Evolutionary conservation across 306 rosid species (phyloP).

Genomic region (Prunus mira): DNA sequence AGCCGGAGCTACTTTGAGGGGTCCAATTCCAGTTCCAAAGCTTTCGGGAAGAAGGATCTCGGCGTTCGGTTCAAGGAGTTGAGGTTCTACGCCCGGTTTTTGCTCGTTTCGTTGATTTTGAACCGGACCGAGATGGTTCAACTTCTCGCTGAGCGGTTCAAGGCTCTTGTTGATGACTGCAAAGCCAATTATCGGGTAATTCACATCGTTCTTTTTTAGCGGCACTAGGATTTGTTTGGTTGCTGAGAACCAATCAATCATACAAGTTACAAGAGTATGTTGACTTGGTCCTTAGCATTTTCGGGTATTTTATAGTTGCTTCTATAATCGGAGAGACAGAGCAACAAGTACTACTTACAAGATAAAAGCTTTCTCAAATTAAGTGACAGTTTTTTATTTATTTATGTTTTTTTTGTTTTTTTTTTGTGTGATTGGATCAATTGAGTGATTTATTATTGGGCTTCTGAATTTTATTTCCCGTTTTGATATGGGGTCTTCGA

Average conservation of each 20-base stretch:
- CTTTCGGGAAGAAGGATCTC: slow-evolving; percentile 66
- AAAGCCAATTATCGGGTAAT: slow-evolving; percentile 72
- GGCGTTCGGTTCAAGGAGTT: slow-evolving; percentile 84
- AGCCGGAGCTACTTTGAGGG: slow-evolving; percentile 83
- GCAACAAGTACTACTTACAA: not conserved
- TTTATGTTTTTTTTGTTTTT: not conserved
- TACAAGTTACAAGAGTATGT: not conserved
- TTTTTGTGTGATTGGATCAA: slow-evolving; percentile 13
- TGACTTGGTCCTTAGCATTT: not conserved
- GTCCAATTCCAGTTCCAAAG: slow-evolving; percentile 34
- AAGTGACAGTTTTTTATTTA: not conserved
- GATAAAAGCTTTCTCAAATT: not conserved
- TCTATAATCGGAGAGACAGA: not conserved
- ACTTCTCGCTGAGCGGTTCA: slow-evolving; percentile 66
- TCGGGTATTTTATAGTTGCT: not conserved
- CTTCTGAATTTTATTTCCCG: not conserved
- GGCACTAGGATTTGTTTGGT: slow-evolving; percentile 8
- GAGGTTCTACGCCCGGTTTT: slow-evolving; percentile 87
- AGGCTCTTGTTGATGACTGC: slow-evolving; percentile 75
- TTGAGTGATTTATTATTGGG: slow-evolving; percentile 2
- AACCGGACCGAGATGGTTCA: slow-evolving; percentile 73
- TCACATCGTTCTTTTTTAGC: not conserved
- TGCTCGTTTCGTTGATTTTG: slow-evolving; percentile 74
- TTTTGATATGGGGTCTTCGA: not conserved
- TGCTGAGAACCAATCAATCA: not conserved